A percentile compares a stretch with the other conserved stretches of the same genome.
Conservation (phyloP, 768 basidiomycete genomes). For the Tulasnella sp. region DNA sequence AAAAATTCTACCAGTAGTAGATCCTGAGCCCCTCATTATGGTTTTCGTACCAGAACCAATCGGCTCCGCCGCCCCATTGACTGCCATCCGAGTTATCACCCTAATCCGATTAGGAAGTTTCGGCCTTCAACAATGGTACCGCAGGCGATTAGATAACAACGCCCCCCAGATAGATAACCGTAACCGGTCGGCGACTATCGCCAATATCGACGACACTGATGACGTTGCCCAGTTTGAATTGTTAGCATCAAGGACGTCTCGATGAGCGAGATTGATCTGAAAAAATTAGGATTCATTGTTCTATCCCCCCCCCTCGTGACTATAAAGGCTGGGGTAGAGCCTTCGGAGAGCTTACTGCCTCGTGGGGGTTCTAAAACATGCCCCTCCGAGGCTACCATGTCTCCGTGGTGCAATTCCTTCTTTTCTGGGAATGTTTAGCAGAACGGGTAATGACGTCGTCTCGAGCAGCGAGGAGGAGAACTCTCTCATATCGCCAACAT, state of each 20-base stretch:
- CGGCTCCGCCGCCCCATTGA: not conserved
- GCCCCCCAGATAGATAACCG: not conserved
- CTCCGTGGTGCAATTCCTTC: not conserved
- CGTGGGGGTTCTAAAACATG: not conserved
- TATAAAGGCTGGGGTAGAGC: not conserved
- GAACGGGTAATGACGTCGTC: not conserved
- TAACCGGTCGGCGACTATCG: not conserved
- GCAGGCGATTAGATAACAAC: not conserved
- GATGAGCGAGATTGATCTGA: not conserved
- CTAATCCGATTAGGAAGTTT: not conserved
- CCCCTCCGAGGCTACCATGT: not conserved
- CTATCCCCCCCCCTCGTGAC: not conserved
- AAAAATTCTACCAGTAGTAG: not conserved
- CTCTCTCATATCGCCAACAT: not conserved
- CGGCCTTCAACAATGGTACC: not conserved
- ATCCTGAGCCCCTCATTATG: not conserved
- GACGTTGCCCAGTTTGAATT: not conserved
- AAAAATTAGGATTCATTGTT: not conserved
- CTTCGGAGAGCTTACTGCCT: not conserved
- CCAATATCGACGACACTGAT: not conserved
- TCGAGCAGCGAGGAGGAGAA: not conserved
- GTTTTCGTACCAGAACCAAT: not conserved
- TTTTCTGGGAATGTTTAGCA: not conserved
- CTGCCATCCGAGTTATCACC: not conserved
- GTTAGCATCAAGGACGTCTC: not conserved